Percentiles rank a stretch among this genome's conserved stretches.
phyloP scores from a whole-genome alignment of 768 basidiomycete species.

The Psilocybe cyanescens region DNA sequence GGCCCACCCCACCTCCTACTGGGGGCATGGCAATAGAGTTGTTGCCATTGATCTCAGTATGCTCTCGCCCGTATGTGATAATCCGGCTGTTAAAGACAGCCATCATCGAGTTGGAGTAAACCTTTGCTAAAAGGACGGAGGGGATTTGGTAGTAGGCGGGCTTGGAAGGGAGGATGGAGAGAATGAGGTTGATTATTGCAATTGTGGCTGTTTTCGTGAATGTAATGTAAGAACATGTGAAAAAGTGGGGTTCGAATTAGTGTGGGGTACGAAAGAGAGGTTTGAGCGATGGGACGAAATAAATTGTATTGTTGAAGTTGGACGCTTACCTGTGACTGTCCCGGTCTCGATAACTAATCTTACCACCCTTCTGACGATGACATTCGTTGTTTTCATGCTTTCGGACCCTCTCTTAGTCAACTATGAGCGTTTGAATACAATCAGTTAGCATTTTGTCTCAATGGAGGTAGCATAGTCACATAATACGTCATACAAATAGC shows the following conservation, averaged over 20 bases:
- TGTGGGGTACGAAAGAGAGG: too few relatives aligned
- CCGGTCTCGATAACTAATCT: constrained; percentile 11
- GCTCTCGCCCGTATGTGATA: not conserved
- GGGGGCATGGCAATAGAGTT: not conserved
- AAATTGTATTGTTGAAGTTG: not conserved
- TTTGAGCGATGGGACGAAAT: too few relatives aligned
- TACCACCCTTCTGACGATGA: constrained; percentile 1
- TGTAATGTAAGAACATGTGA: too few relatives aligned
- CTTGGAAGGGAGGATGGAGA: not conserved
- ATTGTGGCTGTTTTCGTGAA: not conserved
- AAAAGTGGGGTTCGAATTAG: too few relatives aligned
- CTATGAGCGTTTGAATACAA: not conserved
- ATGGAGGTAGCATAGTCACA: not conserved
- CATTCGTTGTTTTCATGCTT: constrained; percentile 3
- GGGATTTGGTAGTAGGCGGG: constrained; percentile 9
- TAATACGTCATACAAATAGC: constrained; percentile 6
- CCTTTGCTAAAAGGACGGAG: constrained; percentile 6
- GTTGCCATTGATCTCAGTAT: not conserved
- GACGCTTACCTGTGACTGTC: not conserved
- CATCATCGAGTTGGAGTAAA: constrained; percentile 15
- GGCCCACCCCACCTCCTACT: not conserved
- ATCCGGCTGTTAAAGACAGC: constrained; percentile 12
- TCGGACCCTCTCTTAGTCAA: not conserved
- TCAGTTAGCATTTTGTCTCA: not conserved
- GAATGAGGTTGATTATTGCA: constrained; percentile 10